Conservation (phyloP, 164 flowering plant species). For the Aristolochia contorta region DNA sequence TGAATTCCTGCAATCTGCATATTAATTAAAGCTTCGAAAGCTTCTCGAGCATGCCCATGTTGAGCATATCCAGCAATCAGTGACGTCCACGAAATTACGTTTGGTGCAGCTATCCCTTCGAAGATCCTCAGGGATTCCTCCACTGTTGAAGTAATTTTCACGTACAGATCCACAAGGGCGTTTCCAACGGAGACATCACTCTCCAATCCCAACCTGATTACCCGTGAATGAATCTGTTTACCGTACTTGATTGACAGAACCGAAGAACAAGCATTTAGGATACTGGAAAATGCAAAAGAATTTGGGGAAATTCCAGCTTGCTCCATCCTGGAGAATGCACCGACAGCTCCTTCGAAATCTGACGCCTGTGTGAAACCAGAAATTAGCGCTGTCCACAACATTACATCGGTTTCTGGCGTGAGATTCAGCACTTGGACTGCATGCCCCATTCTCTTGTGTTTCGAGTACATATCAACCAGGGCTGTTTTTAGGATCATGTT, state of each 20-base stretch:
- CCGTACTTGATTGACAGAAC: conserved; percentile 25
- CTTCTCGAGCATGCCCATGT: conserved; percentile 26
- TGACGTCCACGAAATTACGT: conserved; percentile 60
- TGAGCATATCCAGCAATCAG: conserved; percentile 37
- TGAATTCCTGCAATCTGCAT: conserved; percentile 32
- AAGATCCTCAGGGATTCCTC: conserved; percentile 32
- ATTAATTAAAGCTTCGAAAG: conserved; percentile 23
- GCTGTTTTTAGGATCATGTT: conserved; percentile 45
- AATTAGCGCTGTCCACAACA: conserved; percentile 41
- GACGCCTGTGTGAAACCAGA: conserved; percentile 29
- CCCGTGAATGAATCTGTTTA: conserved; percentile 39
- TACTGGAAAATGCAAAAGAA: conserved; percentile 33
- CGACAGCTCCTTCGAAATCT: conserved; percentile 27
- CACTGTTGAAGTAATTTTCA: conserved; percentile 26
- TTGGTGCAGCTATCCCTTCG: conserved; percentile 25
- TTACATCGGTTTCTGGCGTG: conserved; percentile 38
- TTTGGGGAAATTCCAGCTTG: conserved; percentile 26
- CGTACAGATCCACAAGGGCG: conserved; percentile 49
- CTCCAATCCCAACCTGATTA: conserved; percentile 35
- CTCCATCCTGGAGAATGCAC: conserved; percentile 33
- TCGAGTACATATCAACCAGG: conserved; percentile 45
- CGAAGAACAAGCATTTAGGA: conserved; percentile 35
- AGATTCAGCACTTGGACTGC: conserved; percentile 28
- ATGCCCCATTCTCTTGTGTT: conserved; percentile 30
- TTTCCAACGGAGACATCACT: conserved; percentile 40